Conservation (phyloP, 371 early-diverging fungal species). For the Apophysomyces sp. region DNA sequence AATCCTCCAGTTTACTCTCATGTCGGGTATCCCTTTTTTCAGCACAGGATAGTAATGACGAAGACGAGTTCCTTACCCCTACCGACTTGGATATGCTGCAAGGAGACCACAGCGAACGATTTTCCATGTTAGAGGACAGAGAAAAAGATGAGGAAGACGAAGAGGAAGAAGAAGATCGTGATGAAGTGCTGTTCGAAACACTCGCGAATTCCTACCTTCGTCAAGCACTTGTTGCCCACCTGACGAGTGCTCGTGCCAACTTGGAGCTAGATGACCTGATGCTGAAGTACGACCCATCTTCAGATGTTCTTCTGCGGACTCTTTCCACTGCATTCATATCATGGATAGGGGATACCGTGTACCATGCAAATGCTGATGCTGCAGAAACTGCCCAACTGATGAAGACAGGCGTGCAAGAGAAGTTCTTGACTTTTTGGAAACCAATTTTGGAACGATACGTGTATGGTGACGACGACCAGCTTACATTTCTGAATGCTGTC, state of each 20-base stretch:
- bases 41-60: constrained; percentile 8
- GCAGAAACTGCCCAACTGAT: constrained; percentile 11
- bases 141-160: constrained; percentile 22
- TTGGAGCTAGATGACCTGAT: constrained; percentile 58
- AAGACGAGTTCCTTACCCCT: constrained; percentile 11
- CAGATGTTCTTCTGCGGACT: constrained; percentile 33
- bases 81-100: background rate
- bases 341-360: constrained; percentile 30
- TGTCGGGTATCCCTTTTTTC: background rate
- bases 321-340: constrained; percentile 39
- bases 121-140: background rate
- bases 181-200: constrained; percentile 38
- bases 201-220: constrained; percentile 51
- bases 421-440: constrained; percentile 41
- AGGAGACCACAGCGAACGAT: background rate
- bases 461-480: constrained; percentile 25
- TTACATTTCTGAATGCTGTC: constrained; percentile 27
- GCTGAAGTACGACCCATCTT: constrained; percentile 55
- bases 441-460: constrained; percentile 35
- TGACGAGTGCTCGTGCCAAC: constrained; percentile 55
- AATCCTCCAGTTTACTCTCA: background rate
- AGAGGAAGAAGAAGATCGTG: constrained; percentile 9
- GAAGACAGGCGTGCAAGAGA: constrained; percentile 24
- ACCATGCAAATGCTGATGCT: constrained; percentile 4
- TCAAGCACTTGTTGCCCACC: constrained; percentile 53